phyloP scores from a whole-genome alignment of 1,284 basidiomycete genomes.

The Rhodotorula sp. region DNA sequence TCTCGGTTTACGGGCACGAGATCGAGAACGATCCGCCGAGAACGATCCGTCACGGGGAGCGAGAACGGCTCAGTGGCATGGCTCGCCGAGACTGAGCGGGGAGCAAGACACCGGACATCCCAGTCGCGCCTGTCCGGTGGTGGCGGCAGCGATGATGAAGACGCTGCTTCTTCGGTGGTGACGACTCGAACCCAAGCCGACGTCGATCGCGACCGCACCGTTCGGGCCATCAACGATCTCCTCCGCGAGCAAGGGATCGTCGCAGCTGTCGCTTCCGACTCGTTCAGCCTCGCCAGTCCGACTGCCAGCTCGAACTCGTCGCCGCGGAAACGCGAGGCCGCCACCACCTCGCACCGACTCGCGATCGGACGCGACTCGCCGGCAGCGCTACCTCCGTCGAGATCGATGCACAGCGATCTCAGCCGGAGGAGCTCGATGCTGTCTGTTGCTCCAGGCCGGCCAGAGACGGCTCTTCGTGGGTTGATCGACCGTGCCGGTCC shows the following conservation, averaged over 20 bases:
- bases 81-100: constrained; percentile 19
- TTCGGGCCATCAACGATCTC: constrained; percentile 33
- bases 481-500: neutral
- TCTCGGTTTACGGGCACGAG: neutral
- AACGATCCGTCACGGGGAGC: neutral
- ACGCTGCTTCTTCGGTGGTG: neutral
- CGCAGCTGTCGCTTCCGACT: neutral
- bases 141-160: constrained; percentile 9
- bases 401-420: neutral
- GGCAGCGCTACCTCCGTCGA: neutral
- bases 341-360: neutral
- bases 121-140: constrained; percentile 22
- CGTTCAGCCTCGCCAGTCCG: neutral
- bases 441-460: neutral
- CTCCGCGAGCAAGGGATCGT: constrained; percentile 30
- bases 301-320: neutral
- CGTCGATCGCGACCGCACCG: constrained; percentile 29
- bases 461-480: neutral
- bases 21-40: neutral
- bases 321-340: constrained; percentile 16
- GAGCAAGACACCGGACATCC: neutral
- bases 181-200: neutral
- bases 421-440: constrained; percentile 5
- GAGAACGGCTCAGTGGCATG: constrained; percentile 24
- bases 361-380: constrained; percentile 5